phyloP scores from a whole-genome alignment of 129 eudicot species.

The Helichrysum umbraculigerum region DNA sequence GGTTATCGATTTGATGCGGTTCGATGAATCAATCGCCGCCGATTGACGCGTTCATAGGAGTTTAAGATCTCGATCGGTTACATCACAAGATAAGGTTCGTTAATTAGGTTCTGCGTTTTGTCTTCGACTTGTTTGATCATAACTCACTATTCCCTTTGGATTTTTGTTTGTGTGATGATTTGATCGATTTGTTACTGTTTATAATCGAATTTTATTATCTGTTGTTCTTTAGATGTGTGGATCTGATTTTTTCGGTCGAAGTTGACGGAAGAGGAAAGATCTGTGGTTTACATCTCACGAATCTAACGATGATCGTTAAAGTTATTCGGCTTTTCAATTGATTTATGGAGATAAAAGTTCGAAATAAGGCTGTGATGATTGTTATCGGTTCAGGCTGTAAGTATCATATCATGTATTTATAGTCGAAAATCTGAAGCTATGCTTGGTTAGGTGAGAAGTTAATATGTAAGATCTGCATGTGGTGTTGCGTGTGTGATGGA shows the following conservation, averaged over 20 bases:
- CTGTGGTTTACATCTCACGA: background rate
- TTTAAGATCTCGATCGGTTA: background rate
- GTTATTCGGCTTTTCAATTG: background rate
- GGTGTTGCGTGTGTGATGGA: background rate
- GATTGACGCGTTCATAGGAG: background rate
- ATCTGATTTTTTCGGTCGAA: background rate
- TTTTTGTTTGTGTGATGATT: too few relatives aligned
- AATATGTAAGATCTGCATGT: conserved; percentile 22
- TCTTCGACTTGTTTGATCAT: background rate
- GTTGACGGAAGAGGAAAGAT: background rate
- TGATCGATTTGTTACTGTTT: background rate
- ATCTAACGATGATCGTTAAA: background rate
- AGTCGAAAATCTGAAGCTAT: conserved; percentile 2
- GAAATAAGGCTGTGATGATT: background rate
- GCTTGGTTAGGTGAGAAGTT: conserved; percentile 27
- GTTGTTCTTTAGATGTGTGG: background rate
- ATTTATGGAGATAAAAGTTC: background rate
- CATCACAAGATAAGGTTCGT: background rate
- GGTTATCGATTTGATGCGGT: conserved; percentile 26
- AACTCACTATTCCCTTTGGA: too few relatives aligned
- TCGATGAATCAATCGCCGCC: background rate
- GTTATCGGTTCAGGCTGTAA: conserved; percentile 17
- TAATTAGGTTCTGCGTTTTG: too few relatives aligned
- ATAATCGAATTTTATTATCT: background rate
- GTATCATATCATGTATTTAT: conserved; percentile 19